phyloP scores from a whole-genome alignment of 768 basidiomycete species.

The Tulasnella sp. region DNA sequence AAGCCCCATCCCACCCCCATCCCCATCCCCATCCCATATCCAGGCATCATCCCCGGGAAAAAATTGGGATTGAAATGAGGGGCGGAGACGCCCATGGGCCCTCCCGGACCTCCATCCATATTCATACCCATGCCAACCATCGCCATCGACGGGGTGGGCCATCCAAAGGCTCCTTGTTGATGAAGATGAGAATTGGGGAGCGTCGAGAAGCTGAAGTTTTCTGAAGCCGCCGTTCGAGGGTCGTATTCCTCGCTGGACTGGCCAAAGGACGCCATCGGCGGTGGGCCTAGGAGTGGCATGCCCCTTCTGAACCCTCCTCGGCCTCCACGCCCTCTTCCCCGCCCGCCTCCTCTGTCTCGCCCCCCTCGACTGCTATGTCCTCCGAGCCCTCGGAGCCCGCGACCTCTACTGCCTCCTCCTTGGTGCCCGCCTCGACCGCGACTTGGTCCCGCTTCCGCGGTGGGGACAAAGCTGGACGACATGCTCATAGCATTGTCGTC shows the following conservation, averaged over 20 bases:
- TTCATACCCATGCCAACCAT: slow-evolving; percentile 25
- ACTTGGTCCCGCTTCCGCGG: not conserved
- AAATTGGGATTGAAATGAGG: not conserved
- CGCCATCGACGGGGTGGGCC: slow-evolving; percentile 27
- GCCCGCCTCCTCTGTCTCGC: slow-evolving; percentile 5
- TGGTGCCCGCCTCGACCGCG: not conserved
- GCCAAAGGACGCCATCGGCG: not conserved
- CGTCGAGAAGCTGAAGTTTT: not conserved
- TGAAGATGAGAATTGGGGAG: not conserved
- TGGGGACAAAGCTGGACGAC: not conserved
- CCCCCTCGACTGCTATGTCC: slow-evolving; percentile 22
- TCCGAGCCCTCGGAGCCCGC: slow-evolving; percentile 19
- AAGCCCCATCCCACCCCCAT: not conserved
- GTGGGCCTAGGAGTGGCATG: not conserved
- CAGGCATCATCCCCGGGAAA: not conserved
- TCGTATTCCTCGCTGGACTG: slow-evolving; percentile 23
- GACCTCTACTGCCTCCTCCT: not conserved
- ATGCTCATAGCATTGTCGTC: not conserved
- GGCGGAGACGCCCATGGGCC: not conserved
- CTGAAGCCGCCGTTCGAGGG: slow-evolving; percentile 15
- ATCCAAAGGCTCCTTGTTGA: slow-evolving; percentile 9
- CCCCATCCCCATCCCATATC: not conserved
- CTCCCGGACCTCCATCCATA: slow-evolving; percentile 35
- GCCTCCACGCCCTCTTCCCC: not conserved
- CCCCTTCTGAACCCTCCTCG: not conserved